Conservation (phyloP, 176 grass and related monocot genomes). For the Oryza meyeriana region DNA sequence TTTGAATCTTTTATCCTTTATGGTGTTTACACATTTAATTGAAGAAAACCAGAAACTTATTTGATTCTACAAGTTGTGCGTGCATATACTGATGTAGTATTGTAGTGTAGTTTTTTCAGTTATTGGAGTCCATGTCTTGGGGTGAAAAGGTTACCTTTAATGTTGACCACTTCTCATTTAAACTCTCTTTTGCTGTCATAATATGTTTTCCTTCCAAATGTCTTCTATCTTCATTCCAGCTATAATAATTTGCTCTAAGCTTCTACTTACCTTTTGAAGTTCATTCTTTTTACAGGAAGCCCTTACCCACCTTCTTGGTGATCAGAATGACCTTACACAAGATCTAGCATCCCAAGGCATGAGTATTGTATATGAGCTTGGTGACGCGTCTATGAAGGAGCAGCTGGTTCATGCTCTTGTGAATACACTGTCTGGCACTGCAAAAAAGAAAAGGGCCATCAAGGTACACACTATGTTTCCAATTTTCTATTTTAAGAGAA, state of each 20-base stretch:
- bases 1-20: not conserved
- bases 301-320: conserved; percentile 90
- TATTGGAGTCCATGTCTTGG: conserved; percentile 10
- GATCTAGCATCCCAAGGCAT: conserved; percentile 99
- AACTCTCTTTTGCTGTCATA: not conserved
- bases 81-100: conserved; percentile 13
- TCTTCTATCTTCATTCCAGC: not conserved
- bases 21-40: not conserved
- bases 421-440: conserved; percentile 78
- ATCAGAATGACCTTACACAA: conserved; percentile 96
- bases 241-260: not conserved
- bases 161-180: not conserved
- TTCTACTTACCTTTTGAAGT: conserved; percentile 14
- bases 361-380: conserved; percentile 99
- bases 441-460: conserved; percentile 89
- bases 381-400: conserved; percentile 89
- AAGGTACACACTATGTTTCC: conserved; percentile 49
- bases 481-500: conserved; percentile 17
- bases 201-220: not conserved
- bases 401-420: conserved; percentile 88
- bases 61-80: conserved; percentile 11
- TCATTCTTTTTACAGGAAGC: conserved; percentile 68
- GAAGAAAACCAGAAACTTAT: conserved; percentile 1
- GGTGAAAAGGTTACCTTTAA: not conserved
- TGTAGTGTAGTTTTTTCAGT: conserved; percentile 19